phyloP scores from a whole-genome alignment of 2,329 filamentous ascomycete genomes.

The Claviceps arundinis region DNA sequence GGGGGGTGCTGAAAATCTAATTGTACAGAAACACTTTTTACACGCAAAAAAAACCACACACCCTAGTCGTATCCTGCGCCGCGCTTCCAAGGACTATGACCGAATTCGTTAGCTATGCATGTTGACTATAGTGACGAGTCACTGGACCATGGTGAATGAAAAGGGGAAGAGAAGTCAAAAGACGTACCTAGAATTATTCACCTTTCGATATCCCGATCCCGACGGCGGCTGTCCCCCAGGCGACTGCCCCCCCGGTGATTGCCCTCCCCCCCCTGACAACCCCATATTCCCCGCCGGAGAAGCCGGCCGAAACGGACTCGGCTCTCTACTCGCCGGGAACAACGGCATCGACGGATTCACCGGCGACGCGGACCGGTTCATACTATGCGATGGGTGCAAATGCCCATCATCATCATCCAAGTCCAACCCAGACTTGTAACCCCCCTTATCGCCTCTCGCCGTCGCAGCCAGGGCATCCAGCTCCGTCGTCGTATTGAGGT shows the following conservation, averaged over 20 bases:
- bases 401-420: slow-evolving; percentile 30
- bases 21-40: not conserved
- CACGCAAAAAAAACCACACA: not conserved
- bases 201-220: slow-evolving; percentile 18
- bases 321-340: slow-evolving; percentile 25
- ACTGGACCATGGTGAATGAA: no score
- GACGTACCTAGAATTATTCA: slow-evolving; percentile 27
- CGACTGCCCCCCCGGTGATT: not conserved
- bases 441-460: slow-evolving; percentile 55
- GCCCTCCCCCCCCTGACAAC: not conserved
- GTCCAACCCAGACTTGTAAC: slow-evolving; percentile 23
- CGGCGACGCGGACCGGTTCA: slow-evolving; percentile 16
- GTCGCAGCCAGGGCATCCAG: slow-evolving; percentile 83
- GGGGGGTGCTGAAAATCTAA: not conserved
- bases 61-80: slow-evolving; percentile 29
- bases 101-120: not conserved
- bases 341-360: slow-evolving; percentile 30
- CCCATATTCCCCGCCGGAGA: slow-evolving; percentile 20
- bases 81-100: slow-evolving; percentile 29
- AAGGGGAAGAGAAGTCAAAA: not conserved
- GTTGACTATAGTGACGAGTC: not conserved
- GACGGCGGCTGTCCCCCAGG: not conserved
- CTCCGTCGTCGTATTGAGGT: slow-evolving; percentile 64
- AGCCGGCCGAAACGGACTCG: slow-evolving; percentile 22
- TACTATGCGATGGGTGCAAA: slow-evolving; percentile 21